Conservation (phyloP, 202 grass and related monocot species). For the Carex arenaria region DNA sequence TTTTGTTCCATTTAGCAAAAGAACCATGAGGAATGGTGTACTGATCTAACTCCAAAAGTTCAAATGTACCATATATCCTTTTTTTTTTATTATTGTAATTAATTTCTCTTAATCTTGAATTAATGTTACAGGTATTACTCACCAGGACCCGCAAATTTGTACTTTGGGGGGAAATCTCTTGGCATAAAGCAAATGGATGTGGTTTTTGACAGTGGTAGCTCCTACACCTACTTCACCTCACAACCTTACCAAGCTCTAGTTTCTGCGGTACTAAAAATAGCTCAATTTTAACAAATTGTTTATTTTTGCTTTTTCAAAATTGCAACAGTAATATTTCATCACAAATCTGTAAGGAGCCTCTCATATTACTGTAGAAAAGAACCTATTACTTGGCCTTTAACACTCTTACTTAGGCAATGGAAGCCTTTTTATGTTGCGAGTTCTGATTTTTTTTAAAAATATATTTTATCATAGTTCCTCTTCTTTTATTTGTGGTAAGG, state of each 20-base stretch:
- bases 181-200: slow-evolving; percentile 64
- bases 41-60: neutral
- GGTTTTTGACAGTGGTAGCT: slow-evolving; percentile 87
- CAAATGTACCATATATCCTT: neutral
- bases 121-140: slow-evolving; percentile 73
- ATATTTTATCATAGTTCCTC: neutral
- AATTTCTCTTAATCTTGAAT: slow-evolving; percentile 17
- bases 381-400: neutral
- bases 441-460: neutral
- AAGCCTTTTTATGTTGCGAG: neutral
- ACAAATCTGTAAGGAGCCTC: neutral
- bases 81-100: neutral
- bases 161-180: slow-evolving; percentile 45
- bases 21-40: neutral
- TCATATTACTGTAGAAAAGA: neutral
- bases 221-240: slow-evolving; percentile 68
- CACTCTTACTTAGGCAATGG: neutral
- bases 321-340: neutral
- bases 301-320: neutral
- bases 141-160: slow-evolving; percentile 57
- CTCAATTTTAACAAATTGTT: neutral
- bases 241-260: slow-evolving; percentile 72
- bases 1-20: neutral
- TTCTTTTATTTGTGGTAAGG: neutral
- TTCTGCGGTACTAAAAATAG: slow-evolving; percentile 52